Percentiles rank a stretch among this genome's conserved stretches.
Evolutionary conservation across 441 rosid genomes (phyloP).

Genomic region (Gossypium laxum): DNA sequence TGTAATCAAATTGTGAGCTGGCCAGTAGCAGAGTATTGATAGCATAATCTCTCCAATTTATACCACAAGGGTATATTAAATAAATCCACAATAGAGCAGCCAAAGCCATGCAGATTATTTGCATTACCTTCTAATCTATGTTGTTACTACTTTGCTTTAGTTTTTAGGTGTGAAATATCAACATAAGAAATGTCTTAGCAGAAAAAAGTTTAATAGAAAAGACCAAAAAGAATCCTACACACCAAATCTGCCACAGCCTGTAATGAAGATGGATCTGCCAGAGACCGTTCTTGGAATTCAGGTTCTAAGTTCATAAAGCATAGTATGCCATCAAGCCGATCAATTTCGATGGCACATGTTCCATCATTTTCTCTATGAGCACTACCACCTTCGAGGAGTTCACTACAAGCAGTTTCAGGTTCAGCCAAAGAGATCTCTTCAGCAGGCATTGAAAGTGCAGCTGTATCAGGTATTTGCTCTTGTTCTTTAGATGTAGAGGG

Average conservation of each 20-base stretch:
- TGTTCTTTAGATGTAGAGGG: constrained; percentile 2
- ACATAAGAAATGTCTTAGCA: constrained; percentile 1
- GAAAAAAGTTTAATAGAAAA: not conserved
- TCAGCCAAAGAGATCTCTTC: not conserved
- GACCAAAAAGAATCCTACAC: not conserved
- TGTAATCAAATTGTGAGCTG: not conserved
- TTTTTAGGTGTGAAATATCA: not conserved
- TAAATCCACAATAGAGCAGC: not conserved
- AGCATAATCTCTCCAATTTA: not conserved
- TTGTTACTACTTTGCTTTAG: not conserved
- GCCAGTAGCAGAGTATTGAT: not conserved
- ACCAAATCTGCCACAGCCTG: constrained; percentile 30
- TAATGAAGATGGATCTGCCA: constrained; percentile 15
- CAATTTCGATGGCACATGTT: constrained; percentile 13
- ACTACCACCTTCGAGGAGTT: not conserved
- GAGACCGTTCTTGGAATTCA: constrained; percentile 12
- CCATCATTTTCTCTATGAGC: constrained; percentile 14
- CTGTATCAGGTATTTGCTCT: not conserved
- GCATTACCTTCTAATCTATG: not conserved
- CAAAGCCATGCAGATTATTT: not conserved
- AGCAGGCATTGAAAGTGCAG: constrained; percentile 1
- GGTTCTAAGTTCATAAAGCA: constrained; percentile 17
- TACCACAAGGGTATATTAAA: not conserved
- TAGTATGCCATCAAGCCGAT: constrained; percentile 19
- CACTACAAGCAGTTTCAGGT: constrained; percentile 1